These are phyloP conservation scores for Trichoderma reesei DNA, from an alignment of 495 filamentous ascomycete species.

Conservation along the genomic window DNA sequence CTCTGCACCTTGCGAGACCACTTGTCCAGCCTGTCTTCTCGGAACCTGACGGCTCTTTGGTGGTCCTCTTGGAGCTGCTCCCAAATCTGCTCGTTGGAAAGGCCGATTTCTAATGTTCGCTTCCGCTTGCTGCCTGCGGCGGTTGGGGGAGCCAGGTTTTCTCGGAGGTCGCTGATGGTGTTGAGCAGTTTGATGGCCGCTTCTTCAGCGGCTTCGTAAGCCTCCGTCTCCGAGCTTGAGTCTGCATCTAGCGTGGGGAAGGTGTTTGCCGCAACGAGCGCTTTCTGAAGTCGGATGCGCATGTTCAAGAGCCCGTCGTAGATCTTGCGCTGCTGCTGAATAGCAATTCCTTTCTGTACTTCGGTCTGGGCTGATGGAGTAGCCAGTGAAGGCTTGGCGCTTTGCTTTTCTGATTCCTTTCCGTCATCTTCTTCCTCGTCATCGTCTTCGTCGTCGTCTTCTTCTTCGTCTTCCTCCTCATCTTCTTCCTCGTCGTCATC, in stretches of 20 bases:
- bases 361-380: conserved; percentile 46
- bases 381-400: neutral
- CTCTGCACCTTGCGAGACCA: conserved; percentile 51
- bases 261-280: conserved; percentile 70
- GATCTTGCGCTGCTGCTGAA: conserved; percentile 69
- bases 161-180: conserved; percentile 39
- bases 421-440: conserved; percentile 13
- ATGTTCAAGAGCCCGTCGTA: conserved; percentile 83
- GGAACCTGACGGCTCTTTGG: conserved; percentile 43
- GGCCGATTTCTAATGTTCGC: conserved; percentile 38
- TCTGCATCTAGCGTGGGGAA: conserved; percentile 42
- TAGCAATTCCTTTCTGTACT: conserved; percentile 72
- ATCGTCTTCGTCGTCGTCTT: conserved; percentile 33
- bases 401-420: neutral
- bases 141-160: conserved; percentile 14
- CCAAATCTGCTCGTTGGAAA: conserved; percentile 58
- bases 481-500: conserved; percentile 27
- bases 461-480: conserved; percentile 21
- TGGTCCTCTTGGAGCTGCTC: conserved; percentile 53
- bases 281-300: conserved; percentile 86
- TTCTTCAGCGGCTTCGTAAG: conserved; percentile 69
- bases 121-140: conserved; percentile 48
- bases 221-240: conserved; percentile 24
- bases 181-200: conserved; percentile 87
- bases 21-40: conserved; percentile 52